Evolutionary conservation across 2,329 filamentous ascomycete species (phyloP), one percentile per base, ranked within the genome.

Genomic region (Truncatella angustata): DNA sequence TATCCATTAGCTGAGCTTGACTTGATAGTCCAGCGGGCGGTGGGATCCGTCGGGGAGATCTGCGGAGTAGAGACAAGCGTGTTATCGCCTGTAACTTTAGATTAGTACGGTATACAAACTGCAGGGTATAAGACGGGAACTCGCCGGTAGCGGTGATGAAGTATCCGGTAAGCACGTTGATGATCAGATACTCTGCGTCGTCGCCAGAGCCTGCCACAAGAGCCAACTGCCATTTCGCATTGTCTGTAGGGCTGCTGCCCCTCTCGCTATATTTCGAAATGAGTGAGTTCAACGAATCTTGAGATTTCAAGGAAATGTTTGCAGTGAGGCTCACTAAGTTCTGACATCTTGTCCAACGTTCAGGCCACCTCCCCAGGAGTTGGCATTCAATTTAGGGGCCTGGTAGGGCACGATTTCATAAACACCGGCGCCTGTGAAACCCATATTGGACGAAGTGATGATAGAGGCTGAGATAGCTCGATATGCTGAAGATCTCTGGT

Each of bases 361-460:
- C 34, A 32, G 34, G 5, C 3, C 6, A 11, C 45, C 53, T 6
- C 44, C 46, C 53, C 53, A 55, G 10, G 50, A 52, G 53, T 53
- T 55, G 21, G 48, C 42, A 34, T 23, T 50, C 28, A 53, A 45
- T 12, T 0, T 26, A n/a, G 50, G 50, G 18, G 46, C 50, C 50
- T 55, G 53, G 45, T 55, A 55, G 4, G 53, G 50, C 26, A 52
- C 45, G 26, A 55, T 55, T 21, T 49, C 53, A 26, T 55, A 55
- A 28, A 55, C 32, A 12, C 49, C 53, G 21, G 50, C 49, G 26
- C 50, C 50, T 2, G 14, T 36, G 45, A 55, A 52, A 46, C 40
- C 44, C 53, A 47, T 47, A 10, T n/a, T 47, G 23, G 20, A 6
- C 16, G 43, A 20, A 7, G 36, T 39, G 9, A 34, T 9, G 9